Evolutionary conservation across 495 filamentous ascomycete species (phyloP).

Genomic region (Pseudoneurospora amorphoporcata): DNA sequence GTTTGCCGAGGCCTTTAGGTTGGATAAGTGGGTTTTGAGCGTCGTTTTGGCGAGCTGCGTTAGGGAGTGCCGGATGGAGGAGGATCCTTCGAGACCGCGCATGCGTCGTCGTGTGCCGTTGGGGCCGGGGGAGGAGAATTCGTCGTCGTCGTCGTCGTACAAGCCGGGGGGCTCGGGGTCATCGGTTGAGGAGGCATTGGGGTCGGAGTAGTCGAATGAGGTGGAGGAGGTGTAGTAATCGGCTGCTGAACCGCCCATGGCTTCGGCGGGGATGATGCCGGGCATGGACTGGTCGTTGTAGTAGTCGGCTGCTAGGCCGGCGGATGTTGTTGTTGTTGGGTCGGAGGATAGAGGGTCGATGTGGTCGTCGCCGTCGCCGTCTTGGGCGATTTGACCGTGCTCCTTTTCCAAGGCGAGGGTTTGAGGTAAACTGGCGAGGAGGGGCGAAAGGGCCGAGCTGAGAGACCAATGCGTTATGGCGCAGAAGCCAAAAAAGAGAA

Average conservation of each 20-base stretch:
- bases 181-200: not conserved
- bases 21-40: slow-evolving; percentile 1
- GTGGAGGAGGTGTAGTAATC: slow-evolving; percentile 29
- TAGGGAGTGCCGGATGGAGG: slow-evolving; percentile 17
- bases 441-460: slow-evolving; percentile 62
- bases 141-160: slow-evolving; percentile 15
- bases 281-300: slow-evolving; percentile 29
- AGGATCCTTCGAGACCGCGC: slow-evolving; percentile 24
- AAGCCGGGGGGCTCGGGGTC: slow-evolving; percentile 11
- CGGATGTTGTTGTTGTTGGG: no score
- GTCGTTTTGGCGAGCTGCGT: slow-evolving; percentile 10
- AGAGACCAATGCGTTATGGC: slow-evolving; percentile 72
- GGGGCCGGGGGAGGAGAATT: not conserved
- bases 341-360: not conserved
- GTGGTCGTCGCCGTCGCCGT: slow-evolving; percentile 12
- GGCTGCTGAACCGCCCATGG: slow-evolving; percentile 16
- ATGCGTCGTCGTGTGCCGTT: slow-evolving; percentile 15
- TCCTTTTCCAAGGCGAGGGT: slow-evolving; percentile 42
- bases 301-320: slow-evolving; percentile 25
- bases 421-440: slow-evolving; percentile 59
- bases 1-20: slow-evolving; percentile 9
- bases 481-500: slow-evolving; percentile 60
- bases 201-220: slow-evolving; percentile 14
- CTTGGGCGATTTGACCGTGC: slow-evolving; percentile 33
- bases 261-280: not conserved